phyloP scores from a whole-genome alignment of 2,329 filamentous ascomycete species.

The Pyrenophora graminea region DNA sequence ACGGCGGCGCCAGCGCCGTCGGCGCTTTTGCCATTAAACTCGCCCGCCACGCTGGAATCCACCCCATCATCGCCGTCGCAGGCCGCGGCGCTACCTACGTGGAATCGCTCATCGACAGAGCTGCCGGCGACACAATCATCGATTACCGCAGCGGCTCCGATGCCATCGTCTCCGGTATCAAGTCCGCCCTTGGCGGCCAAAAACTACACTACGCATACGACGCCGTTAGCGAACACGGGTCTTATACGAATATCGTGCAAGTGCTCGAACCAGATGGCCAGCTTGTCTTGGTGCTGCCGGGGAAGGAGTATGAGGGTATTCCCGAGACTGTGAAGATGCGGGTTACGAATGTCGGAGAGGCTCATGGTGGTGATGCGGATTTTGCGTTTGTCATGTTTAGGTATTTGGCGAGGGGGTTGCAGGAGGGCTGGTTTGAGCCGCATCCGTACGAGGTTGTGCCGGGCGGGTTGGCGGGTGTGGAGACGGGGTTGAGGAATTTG shows the following conservation, averaged over 20 bases:
- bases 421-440: constrained; percentile 55
- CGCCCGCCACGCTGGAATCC: constrained; percentile 45
- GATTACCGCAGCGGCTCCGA: constrained; percentile 62
- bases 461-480: constrained; percentile 60
- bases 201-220: constrained; percentile 61
- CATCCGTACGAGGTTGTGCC: constrained; percentile 59
- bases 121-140: constrained; percentile 50
- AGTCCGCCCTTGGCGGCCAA: constrained; percentile 50
- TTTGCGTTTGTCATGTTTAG: constrained; percentile 54
- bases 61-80: constrained; percentile 50
- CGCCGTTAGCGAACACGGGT: constrained; percentile 59
- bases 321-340: constrained; percentile 41
- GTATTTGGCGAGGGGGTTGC: constrained; percentile 52
- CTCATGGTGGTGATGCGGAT: constrained; percentile 42
- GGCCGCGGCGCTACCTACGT: constrained; percentile 47
- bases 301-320: constrained; percentile 19
- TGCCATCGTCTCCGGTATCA: constrained; percentile 45
- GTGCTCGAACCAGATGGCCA: constrained; percentile 43
- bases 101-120: constrained; percentile 44
- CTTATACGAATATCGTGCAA: constrained; percentile 45
- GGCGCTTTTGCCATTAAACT: constrained; percentile 50
- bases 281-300: constrained; percentile 50
- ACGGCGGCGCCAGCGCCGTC: constrained; percentile 49
- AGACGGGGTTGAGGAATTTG: constrained; percentile 59
- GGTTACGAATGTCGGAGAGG: constrained; percentile 46